Base-by-base conservation (phyloP, 2,329 filamentous ascomycete species). In the Neurospora sp. region DNA sequence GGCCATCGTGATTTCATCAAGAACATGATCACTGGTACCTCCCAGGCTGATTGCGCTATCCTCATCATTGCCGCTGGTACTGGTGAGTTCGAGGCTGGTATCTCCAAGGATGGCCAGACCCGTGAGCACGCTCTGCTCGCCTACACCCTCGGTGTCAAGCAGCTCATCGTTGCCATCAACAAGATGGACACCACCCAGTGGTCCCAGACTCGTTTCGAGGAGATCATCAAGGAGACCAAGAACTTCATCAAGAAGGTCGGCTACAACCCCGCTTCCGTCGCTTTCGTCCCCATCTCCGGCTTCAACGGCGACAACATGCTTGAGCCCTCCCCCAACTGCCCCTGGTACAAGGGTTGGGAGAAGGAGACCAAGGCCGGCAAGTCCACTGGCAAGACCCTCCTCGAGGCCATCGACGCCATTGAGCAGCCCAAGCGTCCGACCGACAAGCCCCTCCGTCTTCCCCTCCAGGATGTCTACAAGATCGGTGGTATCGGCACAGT, bases 21-120 rank as follows among this genome's bases (percentile, higher is more conserved):
- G 95, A 99, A 98, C 94, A 99, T 99, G 96, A 99, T 99, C 86
- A 98, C 96, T 91, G 96, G 96, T 94, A 98, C 96, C 82, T 99
- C 96, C 85, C 96, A 98, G 92, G 96, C 96, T 80, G 96, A 99
- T 83, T 98, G 96, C 87, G 96, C 96, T 82, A 93, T 99, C 85
- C 94, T 99, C 89, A 98, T 99, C 88, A 99, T 99, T 86, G 96
- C 95, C 80, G 93, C 96, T 82, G 96, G 96, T 89, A 97, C 93
- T 93, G 96, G 96, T 97, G 96, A 99, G 91, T 99, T 99, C 91
- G 96, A 99, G 91, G 96, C 96, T 91, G 96, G 96, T 98, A 99
- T 99, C 92, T 98, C 96, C 91, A 99, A 99, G 93, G 96, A 98
- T 93, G 96, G 96, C 85, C 96, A 99, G 93, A 99, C 96, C 80